These are phyloP conservation scores for Begonia fuchsioides DNA, from an alignment of 306 rosid genomes.

Conservation along the genomic window DNA sequence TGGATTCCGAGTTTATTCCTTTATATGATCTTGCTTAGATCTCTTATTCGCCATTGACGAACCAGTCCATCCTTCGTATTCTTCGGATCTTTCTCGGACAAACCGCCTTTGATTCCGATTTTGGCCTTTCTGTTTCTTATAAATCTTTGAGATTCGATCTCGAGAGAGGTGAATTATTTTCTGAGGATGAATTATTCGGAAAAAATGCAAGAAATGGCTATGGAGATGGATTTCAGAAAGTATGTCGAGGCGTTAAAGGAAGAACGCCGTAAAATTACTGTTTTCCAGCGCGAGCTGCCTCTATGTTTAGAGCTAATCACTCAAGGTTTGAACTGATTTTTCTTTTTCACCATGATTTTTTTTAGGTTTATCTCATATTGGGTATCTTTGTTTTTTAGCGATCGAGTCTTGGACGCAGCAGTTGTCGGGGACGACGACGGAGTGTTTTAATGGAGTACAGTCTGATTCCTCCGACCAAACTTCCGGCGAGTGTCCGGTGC, in stretches of 20 bases:
- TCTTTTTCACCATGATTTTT: not conserved
- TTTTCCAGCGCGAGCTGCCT: constrained; percentile 69
- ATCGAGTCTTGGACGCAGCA: constrained; percentile 55
- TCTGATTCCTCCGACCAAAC: constrained; percentile 77
- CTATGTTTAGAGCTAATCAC: constrained; percentile 63
- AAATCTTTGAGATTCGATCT: constrained; percentile 2
- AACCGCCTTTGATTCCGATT: constrained; percentile 2
- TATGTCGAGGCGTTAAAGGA: constrained; percentile 49
- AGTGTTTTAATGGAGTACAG: constrained; percentile 47
- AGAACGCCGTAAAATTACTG: constrained; percentile 55
- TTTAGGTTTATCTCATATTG: not conserved
- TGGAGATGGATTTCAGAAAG: constrained; percentile 31
- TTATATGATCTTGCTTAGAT: constrained; percentile 53
- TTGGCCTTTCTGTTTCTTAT: constrained; percentile 12
- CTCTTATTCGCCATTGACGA: constrained; percentile 32
- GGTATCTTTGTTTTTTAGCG: constrained; percentile 20
- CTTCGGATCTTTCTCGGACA: constrained; percentile 30
- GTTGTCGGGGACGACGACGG: constrained; percentile 38
- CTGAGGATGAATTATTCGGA: constrained; percentile 20
- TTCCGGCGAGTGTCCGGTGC: constrained; percentile 38
- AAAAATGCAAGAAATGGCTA: constrained; percentile 33
- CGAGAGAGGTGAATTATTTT: constrained; percentile 5
- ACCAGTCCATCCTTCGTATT: not conserved
- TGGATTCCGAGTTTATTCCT: constrained; percentile 42
- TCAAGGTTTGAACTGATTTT: constrained; percentile 34